Percentiles rank a stretch among this genome's conserved stretches.
Conservation (phyloP, 176 grass and related monocot species). For the Tillandsia leiboldiana region DNA sequence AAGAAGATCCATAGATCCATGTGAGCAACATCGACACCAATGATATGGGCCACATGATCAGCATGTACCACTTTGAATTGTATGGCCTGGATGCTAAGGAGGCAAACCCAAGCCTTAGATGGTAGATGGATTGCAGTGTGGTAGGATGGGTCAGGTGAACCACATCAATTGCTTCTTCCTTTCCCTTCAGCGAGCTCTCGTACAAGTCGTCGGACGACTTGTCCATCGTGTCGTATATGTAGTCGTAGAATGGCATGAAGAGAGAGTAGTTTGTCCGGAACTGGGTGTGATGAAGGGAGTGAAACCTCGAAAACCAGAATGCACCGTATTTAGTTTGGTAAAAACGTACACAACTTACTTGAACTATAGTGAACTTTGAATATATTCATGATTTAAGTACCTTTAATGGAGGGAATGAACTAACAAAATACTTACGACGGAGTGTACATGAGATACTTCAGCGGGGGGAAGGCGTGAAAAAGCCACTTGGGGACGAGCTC, state of each 20-base stretch:
- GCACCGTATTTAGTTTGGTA: background rate
- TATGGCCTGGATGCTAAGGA: constrained; percentile 63
- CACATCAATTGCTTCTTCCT: constrained; percentile 46
- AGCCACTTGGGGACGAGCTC: constrained; percentile 73
- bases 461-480: constrained; percentile 56
- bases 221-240: constrained; percentile 72
- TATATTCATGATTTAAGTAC: background rate
- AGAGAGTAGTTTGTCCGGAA: constrained; percentile 86
- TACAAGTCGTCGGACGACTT: constrained; percentile 57
- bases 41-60: constrained; percentile 44
- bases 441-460: constrained; percentile 96
- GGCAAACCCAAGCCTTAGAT: constrained; percentile 66
- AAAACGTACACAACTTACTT: too few relatives aligned
- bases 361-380: too few relatives aligned
- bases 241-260: constrained; percentile 99
- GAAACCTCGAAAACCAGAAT: constrained; percentile 35
- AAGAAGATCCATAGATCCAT: constrained; percentile 46
- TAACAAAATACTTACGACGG: constrained; percentile 87
- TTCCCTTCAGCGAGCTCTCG: constrained; percentile 46
- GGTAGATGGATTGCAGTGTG: constrained; percentile 55
- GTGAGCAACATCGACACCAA: constrained; percentile 57
- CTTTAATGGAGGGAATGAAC: constrained; percentile 38
- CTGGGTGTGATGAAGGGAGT: constrained; percentile 90
- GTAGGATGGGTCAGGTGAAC: constrained; percentile 77
- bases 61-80: constrained; percentile 43